Evolutionary conservation across 2,329 filamentous ascomycete species (phyloP).

Genomic region (Ophiognomonia clavigignenti-juglandacearum): DNA sequence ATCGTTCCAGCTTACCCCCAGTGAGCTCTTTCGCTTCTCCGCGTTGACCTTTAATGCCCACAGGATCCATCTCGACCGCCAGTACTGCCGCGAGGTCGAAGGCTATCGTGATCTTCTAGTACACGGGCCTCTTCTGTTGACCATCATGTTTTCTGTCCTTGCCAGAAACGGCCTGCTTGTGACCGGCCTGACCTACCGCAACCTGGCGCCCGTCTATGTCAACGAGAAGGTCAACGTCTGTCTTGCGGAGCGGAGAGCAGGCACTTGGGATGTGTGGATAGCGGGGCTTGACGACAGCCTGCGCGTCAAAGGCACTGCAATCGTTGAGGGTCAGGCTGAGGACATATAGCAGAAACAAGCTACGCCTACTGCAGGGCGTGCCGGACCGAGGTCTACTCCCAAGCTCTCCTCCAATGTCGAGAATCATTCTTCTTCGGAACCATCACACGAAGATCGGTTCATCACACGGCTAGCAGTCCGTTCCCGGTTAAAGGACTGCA

Average conservation of each 20-base stretch:
- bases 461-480: too few species aligned
- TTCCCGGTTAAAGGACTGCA: too few species aligned
- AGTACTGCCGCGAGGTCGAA: conserved; percentile 66
- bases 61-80: conserved; percentile 75
- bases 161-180: conserved; percentile 31
- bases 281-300: conserved; percentile 56
- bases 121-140: conserved; percentile 78
- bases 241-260: conserved; percentile 39
- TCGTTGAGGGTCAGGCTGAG: neutral
- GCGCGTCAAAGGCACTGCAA: conserved; percentile 52
- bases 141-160: conserved; percentile 62
- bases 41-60: conserved; percentile 92
- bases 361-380: too few species aligned
- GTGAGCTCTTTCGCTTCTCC: conserved; percentile 83
- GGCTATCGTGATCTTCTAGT: conserved; percentile 73
- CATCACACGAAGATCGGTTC: too few species aligned
- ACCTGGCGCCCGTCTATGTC: conserved; percentile 76
- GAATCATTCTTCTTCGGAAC: too few species aligned
- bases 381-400: too few species aligned
- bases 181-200: conserved; percentile 66
- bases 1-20: conserved; percentile 57
- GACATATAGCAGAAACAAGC: too few species aligned
- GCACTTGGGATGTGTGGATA: conserved; percentile 61
- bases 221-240: conserved; percentile 68
- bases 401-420: too few species aligned